Evolutionary conservation across 352 stramenopile species (phyloP).

Genomic region (Stephanocyclus meneghinianus): DNA sequence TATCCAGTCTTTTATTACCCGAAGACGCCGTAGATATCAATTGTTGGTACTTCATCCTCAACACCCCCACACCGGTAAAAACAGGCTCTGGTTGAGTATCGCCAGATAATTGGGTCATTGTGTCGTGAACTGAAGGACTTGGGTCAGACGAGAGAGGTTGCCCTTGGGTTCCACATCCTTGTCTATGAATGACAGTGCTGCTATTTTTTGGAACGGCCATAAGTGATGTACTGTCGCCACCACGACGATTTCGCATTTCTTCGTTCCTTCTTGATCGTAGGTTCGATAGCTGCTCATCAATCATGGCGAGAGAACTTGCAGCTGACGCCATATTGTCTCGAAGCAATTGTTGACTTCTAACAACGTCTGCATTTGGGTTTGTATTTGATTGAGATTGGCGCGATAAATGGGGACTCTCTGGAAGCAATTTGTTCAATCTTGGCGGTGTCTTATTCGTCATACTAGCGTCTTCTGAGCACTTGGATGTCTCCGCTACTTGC

Average conservation of each 20-base stretch:
- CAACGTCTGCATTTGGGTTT: conserved; percentile 6
- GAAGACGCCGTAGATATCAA: neutral
- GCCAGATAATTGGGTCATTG: neutral
- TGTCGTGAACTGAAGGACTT: neutral
- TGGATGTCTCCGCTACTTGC: neutral
- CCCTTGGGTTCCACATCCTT: neutral
- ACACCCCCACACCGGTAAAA: neutral
- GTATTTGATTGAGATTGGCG: neutral
- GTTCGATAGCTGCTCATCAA: conserved; percentile 25
- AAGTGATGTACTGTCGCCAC: neutral
- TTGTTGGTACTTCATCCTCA: conserved; percentile 1
- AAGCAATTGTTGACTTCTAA: neutral
- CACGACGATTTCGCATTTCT: neutral
- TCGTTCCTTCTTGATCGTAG: conserved; percentile 5
- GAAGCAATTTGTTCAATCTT: conserved; percentile 11
- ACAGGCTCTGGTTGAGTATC: neutral
- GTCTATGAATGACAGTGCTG: no score
- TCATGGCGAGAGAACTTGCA: conserved; percentile 20
- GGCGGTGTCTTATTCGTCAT: neutral
- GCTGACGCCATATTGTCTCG: neutral
- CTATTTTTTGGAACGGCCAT: neutral
- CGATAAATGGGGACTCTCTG: neutral
- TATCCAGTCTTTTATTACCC: neutral
- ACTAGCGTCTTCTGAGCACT: neutral
- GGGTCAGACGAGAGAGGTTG: neutral